Evolutionary conservation across 257 asterid species (phyloP).

Genomic region (Coffea canephora): DNA sequence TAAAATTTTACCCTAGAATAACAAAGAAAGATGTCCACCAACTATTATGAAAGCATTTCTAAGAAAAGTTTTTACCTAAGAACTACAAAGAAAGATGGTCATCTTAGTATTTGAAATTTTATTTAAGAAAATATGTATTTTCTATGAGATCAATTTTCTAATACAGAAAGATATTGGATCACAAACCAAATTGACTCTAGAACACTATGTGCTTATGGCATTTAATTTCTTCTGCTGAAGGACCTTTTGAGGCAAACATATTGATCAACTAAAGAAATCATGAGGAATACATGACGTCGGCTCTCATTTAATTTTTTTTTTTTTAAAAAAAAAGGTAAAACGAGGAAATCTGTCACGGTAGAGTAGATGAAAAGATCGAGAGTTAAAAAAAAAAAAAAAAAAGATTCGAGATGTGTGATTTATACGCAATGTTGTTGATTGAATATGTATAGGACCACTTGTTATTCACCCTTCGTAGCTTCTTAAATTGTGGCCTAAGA

Average conservation of each 20-base stretch:
- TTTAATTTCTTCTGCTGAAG: not conserved
- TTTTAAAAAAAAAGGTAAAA: not conserved
- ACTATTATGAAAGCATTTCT: too few species aligned
- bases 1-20: too few species aligned
- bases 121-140: too few species aligned
- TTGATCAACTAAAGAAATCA: not conserved
- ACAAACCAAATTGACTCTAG: too few species aligned
- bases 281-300: not conserved
- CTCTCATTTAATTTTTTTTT: not conserved
- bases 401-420: constrained; percentile 11
- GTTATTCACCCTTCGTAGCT: not conserved
- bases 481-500: not conserved
- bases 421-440: not conserved
- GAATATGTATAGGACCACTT: not conserved
- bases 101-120: too few species aligned
- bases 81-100: not conserved
- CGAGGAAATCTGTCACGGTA: not conserved
- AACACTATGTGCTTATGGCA: too few species aligned
- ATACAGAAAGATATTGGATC: too few species aligned
- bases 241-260: not conserved
- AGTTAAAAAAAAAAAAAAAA: not conserved
- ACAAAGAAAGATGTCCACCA: not conserved
- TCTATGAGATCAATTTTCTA: too few species aligned
- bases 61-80: too few species aligned
- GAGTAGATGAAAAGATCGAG: not conserved